Evolutionary conservation across 176 grass and related monocot species (phyloP), one percentile per base, ranked within the genome.

Genomic region (Cenchrus purpureus): DNA sequence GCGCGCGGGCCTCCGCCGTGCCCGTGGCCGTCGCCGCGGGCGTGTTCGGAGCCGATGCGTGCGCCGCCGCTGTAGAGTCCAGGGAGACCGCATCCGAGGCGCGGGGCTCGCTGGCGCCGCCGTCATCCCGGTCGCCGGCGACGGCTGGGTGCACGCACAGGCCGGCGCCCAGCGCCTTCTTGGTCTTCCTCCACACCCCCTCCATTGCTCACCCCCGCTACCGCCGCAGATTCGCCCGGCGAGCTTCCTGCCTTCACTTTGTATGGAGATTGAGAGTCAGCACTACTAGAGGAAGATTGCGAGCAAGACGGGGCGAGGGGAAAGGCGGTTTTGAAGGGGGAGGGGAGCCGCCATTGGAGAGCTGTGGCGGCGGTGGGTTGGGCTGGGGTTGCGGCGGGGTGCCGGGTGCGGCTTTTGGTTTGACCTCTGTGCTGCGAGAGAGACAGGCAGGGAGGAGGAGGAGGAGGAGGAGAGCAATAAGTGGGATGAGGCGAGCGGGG

Each of bases 101-200:
- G n/a, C 85, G 85, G 20, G 62, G 81, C 81, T 84, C 85, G 70
- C 81, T 91, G 62, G 20, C 54, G 34, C 51, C 54, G 34, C 51
- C 62, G 62, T 91, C 85, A n/a, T 56, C 85, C 68, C 68, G 44
- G 69, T 87, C 89, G 31, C 69, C 85, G 13, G 69, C 51, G 8
- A 87, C 85, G 69, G 55, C 44, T 9, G 96, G 77, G 59, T 89
- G 69, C 57, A 77, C 88, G 80, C 96, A 98, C 62, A 98, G 80
- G 74, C 85, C 75, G 40, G 77, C 56, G 44, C 93, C 88, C 80
- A 98, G 64, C 45, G 90, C 89, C 67, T 53, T 89, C 91, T 98
- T 98, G 22, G 93, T 91, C 75, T 92, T 89, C 89, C 88, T 95
- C 93, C 97, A 98, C 79, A 65, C 76, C 57, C 91, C 87, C 75